Evolutionary conservation across 1,284 basidiomycete species (phyloP).

Genomic region (Moniliophthora roreri): DNA sequence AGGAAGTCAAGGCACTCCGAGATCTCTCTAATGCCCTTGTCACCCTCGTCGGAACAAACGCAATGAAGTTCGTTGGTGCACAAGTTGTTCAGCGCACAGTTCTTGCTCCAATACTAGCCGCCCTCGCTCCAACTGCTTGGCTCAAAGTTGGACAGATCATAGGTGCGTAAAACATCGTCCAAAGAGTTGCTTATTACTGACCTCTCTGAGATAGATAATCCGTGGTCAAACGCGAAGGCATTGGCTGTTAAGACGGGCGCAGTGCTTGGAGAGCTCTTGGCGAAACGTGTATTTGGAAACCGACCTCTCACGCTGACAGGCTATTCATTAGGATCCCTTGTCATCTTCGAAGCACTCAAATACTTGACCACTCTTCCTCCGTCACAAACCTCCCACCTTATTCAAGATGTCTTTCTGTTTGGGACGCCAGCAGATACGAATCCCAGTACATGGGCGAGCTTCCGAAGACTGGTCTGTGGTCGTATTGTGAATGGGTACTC

Average conservation of each 20-base stretch:
- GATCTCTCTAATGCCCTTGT: conserved; percentile 48
- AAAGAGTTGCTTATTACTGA: conserved; percentile 2
- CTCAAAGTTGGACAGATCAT: conserved; percentile 56
- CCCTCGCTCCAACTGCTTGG: conserved; percentile 52
- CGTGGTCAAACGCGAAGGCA: conserved; percentile 57
- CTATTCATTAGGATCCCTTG: conserved; percentile 50
- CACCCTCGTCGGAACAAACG: conserved; percentile 45
- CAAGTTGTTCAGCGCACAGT: conserved; percentile 53
- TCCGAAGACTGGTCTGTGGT: conserved; percentile 65
- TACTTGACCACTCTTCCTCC: conserved; percentile 38
- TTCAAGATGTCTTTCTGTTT: conserved; percentile 77
- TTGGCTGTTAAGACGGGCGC: conserved; percentile 54
- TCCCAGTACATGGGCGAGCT: conserved; percentile 56
- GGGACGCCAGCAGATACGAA: conserved; percentile 67
- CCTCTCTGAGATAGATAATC: conserved; percentile 42
- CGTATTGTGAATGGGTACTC: conserved; percentile 75
- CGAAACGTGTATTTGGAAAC: conserved; percentile 52
- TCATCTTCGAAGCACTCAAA: conserved; percentile 23
- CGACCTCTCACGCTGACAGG: conserved; percentile 57
- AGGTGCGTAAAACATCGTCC: conserved; percentile 31
- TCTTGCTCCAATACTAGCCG: conserved; percentile 47
- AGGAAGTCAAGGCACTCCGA: conserved; percentile 58
- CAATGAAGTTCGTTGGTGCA: conserved; percentile 49
- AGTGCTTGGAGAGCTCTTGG: conserved; percentile 53
- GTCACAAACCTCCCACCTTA: conserved; percentile 46